Base-by-base conservation (phyloP, 768 basidiomycete genomes). In the Termitomyces sp. region DNA sequence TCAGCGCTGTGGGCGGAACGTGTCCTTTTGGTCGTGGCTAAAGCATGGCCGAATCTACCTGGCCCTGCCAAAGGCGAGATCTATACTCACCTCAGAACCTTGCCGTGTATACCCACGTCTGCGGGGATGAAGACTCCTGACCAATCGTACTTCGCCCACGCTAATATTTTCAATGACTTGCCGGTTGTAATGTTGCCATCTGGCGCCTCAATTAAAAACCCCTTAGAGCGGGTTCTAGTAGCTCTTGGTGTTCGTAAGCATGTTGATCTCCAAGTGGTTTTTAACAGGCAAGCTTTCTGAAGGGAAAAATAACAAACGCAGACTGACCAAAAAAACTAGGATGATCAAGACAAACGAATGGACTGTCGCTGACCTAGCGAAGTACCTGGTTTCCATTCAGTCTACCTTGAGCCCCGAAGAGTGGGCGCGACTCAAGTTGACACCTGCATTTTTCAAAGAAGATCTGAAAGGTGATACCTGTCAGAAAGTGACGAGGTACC, bases 261-360 rank as follows among this genome's bases (percentile, higher is more conserved):
- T 61, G 93, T 98, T 7, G 91, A 98, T 58, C 77, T 98, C 2
- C 95, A 98, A 68, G 76, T 97, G 3, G 81, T 99, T n/a, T 99
- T 99, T 67, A 83, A 89, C 53, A 80, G 95, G 87, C 27, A 10
- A 44, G 35, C 27, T 19, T 44, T 17, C 37, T 59, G 7, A 17
- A 44, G 17, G 8, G 11, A 51, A 7, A 27, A 0, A 25, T 51
- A 48, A 42, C 19, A 42, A 42, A 42, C 7, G 21, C n/a, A 42
- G 21, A 14, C 50, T 51, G 25, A 51, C 25, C 5, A 16, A 29
- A 19, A 37, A 38, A 51, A 29, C 3, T 14, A 92, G 91, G 68
- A 90, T 92, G 89, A 83, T 92, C 62, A 90, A 88, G 69, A 91
- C 90, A 45, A 92, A 93, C 29, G 87, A 91, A 61, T 95, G 94